Percentiles rank a stretch among this genome's conserved stretches.
Conservation (phyloP, 805 yeast genomes). For the Tetrapisispora phaffii region DNA sequence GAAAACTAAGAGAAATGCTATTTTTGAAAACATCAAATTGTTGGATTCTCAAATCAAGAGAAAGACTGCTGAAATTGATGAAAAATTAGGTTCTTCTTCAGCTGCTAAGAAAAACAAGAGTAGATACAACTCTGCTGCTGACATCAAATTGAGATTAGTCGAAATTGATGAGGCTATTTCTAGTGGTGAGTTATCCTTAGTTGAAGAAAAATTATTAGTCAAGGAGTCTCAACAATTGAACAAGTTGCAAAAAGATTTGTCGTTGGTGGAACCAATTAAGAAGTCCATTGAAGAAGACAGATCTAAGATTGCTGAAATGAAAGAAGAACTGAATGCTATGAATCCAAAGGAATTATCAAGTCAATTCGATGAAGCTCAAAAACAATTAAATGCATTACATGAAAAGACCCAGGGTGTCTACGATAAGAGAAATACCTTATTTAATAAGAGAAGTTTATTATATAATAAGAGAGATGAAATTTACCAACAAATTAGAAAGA, state of each 20-base stretch:
- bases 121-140: conserved; percentile 55
- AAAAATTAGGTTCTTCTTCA: conserved; percentile 32
- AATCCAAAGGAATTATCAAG: conserved; percentile 57
- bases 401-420: conserved; percentile 48
- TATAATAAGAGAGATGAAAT: conserved; percentile 60
- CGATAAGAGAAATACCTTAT: conserved; percentile 56
- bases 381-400: conserved; percentile 58
- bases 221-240: conserved; percentile 79
- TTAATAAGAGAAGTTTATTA: conserved; percentile 55
- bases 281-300: conserved; percentile 70
- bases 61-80: conserved; percentile 64
- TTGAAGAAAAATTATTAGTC: conserved; percentile 77
- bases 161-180: conserved; percentile 66
- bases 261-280: conserved; percentile 63
- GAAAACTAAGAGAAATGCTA: conserved; percentile 36
- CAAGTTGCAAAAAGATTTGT: conserved; percentile 71
- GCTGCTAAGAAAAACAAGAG: conserved; percentile 1
- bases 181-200: conserved; percentile 71
- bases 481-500: conserved; percentile 55
- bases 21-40: conserved; percentile 57
- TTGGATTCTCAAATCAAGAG: conserved; percentile 64
- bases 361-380: conserved; percentile 58
- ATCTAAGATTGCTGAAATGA: conserved; percentile 63
- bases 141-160: conserved; percentile 56
- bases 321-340: conserved; percentile 47